Base-by-base conservation (phyloP, 495 filamentous ascomycete genomes). In the Bathelium albidoporum region DNA sequence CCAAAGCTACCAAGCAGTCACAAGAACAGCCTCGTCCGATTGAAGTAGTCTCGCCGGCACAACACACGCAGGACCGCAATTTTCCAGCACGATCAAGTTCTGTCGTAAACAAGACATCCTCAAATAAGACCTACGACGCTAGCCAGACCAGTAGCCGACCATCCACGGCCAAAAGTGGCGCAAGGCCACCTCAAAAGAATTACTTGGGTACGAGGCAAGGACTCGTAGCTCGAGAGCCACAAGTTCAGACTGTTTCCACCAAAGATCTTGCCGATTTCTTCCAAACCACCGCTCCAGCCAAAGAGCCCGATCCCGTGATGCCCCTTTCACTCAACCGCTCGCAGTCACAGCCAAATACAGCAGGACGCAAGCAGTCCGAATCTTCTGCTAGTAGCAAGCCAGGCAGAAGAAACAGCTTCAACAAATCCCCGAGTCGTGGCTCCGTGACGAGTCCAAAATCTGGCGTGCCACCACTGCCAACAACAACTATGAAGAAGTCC, bases 211-310 rank as follows among this genome's bases (percentile, higher is more conserved):
- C 41, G 16, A 64, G 64, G 43, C 64, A 59, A 62, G 59, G 66
- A 9, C 64, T 71, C 1, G 55, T 84, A 62, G 79, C 89, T 45
- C 79, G 89, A 62, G 89, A 92, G 64, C 82, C 87, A n/a, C 78
- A 85, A 65, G 72, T 85, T 2, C 76, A 82, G 29, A 75, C 79
- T 4, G 85, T 88, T 53, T 87, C 88, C 0, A 80, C 87, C 31
- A 78, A 81, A 32, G 90, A 95, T 59, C 87, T 96, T 72, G 89
- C 90, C 20, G 88, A 95, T 59, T 95, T 95, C 67, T 86, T 93
- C 71, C 86, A 88, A 63, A 86, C 87, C 14, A 90, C 90, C 26
- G 89, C 88, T n/a, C 89, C 91, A 5, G 69, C 75, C 58, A 74
- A 74, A 28, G 75, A 73, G 10, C 72, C 60, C 45, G 49, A 65